Evolutionary conservation across 75 land plant species (phyloP).

Genomic region (Selaginella tamariscina): DNA sequence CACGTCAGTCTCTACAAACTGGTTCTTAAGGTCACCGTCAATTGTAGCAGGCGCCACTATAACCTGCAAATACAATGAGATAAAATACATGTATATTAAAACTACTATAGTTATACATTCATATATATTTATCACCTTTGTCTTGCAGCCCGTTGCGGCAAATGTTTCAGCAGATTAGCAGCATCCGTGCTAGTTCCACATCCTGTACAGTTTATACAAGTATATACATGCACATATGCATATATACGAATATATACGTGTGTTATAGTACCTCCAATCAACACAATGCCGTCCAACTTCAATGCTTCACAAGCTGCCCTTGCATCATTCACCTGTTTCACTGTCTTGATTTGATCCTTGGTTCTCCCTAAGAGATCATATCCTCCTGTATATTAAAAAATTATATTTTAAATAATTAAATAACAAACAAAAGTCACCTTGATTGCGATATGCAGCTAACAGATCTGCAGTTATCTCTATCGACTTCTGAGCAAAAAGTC

Average conservation of each 20-base stretch:
- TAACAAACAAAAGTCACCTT: too few species aligned
- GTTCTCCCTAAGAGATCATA: slow-evolving; percentile 4
- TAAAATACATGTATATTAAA: too few species aligned
- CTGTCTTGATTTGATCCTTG: background rate
- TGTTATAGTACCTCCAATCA: background rate
- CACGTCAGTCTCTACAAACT: slow-evolving; percentile 8
- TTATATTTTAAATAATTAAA: too few species aligned
- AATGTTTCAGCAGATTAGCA: slow-evolving; percentile 8
- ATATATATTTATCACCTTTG: background rate
- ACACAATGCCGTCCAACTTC: slow-evolving; percentile 2
- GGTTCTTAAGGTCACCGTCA: slow-evolving; percentile 7
- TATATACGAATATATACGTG: background rate
- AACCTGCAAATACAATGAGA: background rate
- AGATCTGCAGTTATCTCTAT: slow-evolving; percentile 66
- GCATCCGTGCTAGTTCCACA: slow-evolving; percentile 11
- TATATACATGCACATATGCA: background rate
- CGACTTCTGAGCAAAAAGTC: slow-evolving; percentile 81
- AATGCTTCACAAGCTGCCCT: slow-evolving; percentile 8
- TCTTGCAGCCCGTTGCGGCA: slow-evolving; percentile 4
- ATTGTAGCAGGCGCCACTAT: slow-evolving; percentile 5
- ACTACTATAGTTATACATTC: background rate
- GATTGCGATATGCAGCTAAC: slow-evolving; percentile 65
- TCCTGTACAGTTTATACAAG: background rate
- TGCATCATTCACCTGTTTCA: slow-evolving; percentile 5
- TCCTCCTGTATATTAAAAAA: slow-evolving; percentile 4